Base-by-base conservation (phyloP, 768 basidiomycete genomes). In the Xerocomellus chrysenteron region DNA sequence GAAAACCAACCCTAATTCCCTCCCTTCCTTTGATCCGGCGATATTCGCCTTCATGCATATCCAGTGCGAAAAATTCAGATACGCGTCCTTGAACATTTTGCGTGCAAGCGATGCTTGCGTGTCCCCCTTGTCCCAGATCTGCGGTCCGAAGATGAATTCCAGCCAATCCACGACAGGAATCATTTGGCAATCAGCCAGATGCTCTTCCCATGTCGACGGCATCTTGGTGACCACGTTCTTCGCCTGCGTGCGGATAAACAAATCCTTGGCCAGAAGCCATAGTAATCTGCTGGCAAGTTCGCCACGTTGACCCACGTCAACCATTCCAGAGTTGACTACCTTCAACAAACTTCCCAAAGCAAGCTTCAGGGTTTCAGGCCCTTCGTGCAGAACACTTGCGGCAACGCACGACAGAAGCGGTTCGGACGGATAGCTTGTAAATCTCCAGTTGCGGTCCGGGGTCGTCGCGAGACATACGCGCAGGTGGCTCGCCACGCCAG, bases 401-500 rank as follows among this genome's bases (percentile, higher is more conserved):
- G 61, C 56, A 14, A 50, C 44, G 16, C 47, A 63, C 3, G 61
- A 65, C 16, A 65, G 14, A 12, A 65, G 14, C 5, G 63, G 54
- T n/a, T 67, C 63, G 17, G 58, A 65, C 16, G 65, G 57, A 41
- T 61, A 59, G 14, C 28, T 37, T 13, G 64, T 62, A 19, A 54
- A 62, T n/a, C 44, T 43, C 55, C 64, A 53, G 14, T 46, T 39
- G 14, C 58, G 47, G 35, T 57, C 54, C 50, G 41, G 16, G 16
- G 56, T 58, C 2, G 37, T 56, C 35, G 30, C 21, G 30, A 49
- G 54, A 28, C 56, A 66, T 8, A 58, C 24, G 2, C 54, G 61
- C 2, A 64, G 54, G 28, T 66, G 52, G 14, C 56, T 63, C 30
- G 54, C 54, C 5, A 67, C 55, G 6, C 46, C 46, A 0, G 4